Evolutionary conservation across 148 eudicot species (phyloP), one percentile per base, ranked within the genome.

Genomic region (Camellia granthamiana): DNA sequence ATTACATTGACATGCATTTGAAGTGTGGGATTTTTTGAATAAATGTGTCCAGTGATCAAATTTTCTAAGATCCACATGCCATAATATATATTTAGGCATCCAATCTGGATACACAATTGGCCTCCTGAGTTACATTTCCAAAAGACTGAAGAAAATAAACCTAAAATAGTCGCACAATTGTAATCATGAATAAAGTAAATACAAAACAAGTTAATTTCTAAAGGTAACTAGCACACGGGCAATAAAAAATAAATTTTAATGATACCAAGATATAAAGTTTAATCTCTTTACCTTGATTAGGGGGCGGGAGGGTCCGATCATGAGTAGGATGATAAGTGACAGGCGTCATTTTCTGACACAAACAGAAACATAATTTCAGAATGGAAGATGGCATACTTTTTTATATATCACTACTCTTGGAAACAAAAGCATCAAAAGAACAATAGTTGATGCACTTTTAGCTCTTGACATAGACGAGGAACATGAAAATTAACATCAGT

Each of bases 271-370:
- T 76, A 51, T 21, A 69, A 56, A 51, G 10, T 67, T 46, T 54
- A 58, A 80, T 59, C 58, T 15, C 59, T 71, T 63, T 81, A 93
- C 97, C 95, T 88, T 93, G 97, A 89, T 90, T 89, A 61, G 95
- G 93, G 13, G 97, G 95, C 41, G 95, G 95, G 80, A 91, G 86
- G 56, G 93, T 89, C 19, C 94, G 94, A 79, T 85, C 89, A 83
- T 91, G 95, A 83, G 97, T 93, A 62, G 95, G 97, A 85, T 84
- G 91, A 78, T 93, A 93, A 62, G 97, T 91, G 11, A 87, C 84
- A 59, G 93, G 95, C 13, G 85, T 88, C 86, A 79, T 82, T 74
- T 83, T 93, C 97, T 91, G 63, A 84, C 13, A 79, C 69, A 60
- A 3, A 70, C 15, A 81, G 79, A 61, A 18, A 47, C 16, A 75